Conservation (phyloP, 768 basidiomycete genomes). For the Leccinum pellstonianum region DNA sequence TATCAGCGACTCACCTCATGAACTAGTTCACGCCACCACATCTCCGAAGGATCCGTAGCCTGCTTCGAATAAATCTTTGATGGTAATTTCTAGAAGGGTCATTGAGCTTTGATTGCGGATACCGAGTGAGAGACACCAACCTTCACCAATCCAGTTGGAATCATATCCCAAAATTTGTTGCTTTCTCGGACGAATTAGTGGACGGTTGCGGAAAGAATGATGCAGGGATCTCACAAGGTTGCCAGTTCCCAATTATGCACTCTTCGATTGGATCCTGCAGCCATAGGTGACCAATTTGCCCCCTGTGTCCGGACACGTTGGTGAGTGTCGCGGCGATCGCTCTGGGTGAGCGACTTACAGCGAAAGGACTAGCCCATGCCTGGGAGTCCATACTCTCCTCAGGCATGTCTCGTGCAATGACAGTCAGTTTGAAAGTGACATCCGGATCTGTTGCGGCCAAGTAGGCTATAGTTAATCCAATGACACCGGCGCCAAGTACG, state of each 20-base stretch:
- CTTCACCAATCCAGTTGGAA: conserved; percentile 41
- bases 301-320: conserved; percentile 31
- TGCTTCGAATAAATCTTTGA: conserved; percentile 33
- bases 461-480: conserved; percentile 40
- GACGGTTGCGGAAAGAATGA: background rate
- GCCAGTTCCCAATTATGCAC: conserved; percentile 38
- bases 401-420: conserved; percentile 40
- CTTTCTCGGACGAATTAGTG: conserved; percentile 25
- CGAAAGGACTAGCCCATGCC: conserved; percentile 52
- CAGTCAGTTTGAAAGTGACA: conserved; percentile 22
- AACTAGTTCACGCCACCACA: conserved; percentile 43
- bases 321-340: background rate
- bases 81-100: conserved; percentile 36
- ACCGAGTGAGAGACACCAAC: conserved; percentile 22
- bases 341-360: conserved; percentile 31
- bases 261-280: conserved; percentile 36
- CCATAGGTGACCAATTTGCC: conserved; percentile 47
- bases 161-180: conserved; percentile 48
- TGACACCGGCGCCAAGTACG: conserved; percentile 40
- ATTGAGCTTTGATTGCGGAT: conserved; percentile 1
- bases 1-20: conserved; percentile 35
- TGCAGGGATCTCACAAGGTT: conserved; percentile 40
- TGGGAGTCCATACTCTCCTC: conserved; percentile 37
- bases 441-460: conserved; percentile 25
- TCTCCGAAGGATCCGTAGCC: conserved; percentile 14